Percentiles rank a stretch among this genome's conserved stretches.
Conservation (phyloP, 2,329 filamentous ascomycete genomes). For the Iodosphaeria phyllophila region DNA sequence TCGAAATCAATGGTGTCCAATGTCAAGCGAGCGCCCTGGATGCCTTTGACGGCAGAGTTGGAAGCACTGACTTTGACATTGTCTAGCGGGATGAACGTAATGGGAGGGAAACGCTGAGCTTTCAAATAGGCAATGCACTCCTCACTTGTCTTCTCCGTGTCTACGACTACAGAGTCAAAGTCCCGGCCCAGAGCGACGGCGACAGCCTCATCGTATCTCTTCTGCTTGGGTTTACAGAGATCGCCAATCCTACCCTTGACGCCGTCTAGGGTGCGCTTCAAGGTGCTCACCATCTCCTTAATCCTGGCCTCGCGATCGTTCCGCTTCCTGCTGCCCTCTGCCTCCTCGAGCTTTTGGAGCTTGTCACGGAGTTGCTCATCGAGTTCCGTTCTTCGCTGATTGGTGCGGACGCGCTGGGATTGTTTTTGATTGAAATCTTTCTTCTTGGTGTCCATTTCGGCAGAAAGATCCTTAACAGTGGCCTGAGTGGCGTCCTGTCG, state of each 20-base stretch:
- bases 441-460: conserved; percentile 74
- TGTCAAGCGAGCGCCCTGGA: conserved; percentile 69
- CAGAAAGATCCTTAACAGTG: conserved; percentile 46
- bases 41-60: conserved; percentile 78
- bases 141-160: conserved; percentile 82
- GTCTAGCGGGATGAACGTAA: conserved; percentile 91
- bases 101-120: conserved; percentile 68
- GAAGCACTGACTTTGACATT: conserved; percentile 90
- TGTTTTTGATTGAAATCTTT: conserved; percentile 75
- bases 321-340: conserved; percentile 69
- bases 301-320: conserved; percentile 62
- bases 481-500: conserved; percentile 45
- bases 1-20: conserved; percentile 97
- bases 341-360: conserved; percentile 63
- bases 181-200: conserved; percentile 82
- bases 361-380: conserved; percentile 83
- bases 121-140: conserved; percentile 92
- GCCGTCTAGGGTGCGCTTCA: conserved; percentile 83
- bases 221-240: conserved; percentile 89
- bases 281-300: conserved; percentile 66
- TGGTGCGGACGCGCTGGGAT: conserved; percentile 65
- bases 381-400: conserved; percentile 69
- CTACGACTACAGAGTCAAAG: conserved; percentile 87
- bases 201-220: conserved; percentile 87
- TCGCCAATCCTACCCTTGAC: conserved; percentile 82